Base-by-base conservation (phyloP, 2,329 filamentous ascomycete genomes). In the Aspergillus carbonarius region DNA sequence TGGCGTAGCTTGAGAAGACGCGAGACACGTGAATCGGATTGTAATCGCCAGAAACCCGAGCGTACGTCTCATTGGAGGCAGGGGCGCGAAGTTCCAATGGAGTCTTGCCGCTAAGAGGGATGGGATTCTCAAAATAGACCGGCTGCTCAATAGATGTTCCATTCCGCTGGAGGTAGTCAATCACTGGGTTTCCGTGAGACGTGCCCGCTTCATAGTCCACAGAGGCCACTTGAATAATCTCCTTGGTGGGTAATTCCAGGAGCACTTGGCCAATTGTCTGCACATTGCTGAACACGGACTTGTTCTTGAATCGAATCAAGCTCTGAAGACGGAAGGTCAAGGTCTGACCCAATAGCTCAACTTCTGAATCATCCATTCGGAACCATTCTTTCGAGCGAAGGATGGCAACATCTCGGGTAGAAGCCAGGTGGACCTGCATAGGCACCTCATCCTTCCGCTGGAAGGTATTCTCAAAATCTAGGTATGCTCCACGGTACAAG, bases 341-440 rank as follows among this genome's bases (percentile, higher is more conserved):
- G 4, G 93, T 98, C 81, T 99, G 91, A 62, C 92, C 91, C 20
- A 98, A 85, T 10, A 99, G 85, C 69, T 97, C 91, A 60, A 92
- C 88, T 63, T 95, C 91, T 23, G 86, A 84, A 66, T 97, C 92
- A 68, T 90, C 88, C 47, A 96, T 81, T 65, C 88, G 87, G 82
- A 99, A 97, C 95, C 95, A 99, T 75, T 98, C 90, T 85, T 99
- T 99, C 23, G 93, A 97, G 70, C 90, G 90, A 51, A 99, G 84
- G 20, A 99, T 89, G 48, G 95, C 93, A 40, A 99, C 88, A 68
- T 99, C 96, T 80, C 95, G 96, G 72, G 85, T 88, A 3, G 92
- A 93, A 13, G 83, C 88, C 50, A 99, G 85, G 71, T 96, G 90
- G 27, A 99, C 82, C 78, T 99, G 91, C 83, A 98, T 95, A 0